Evolutionary conservation across 164 flowering plant species (phyloP).

Genomic region (Magnolia changhungtana): DNA sequence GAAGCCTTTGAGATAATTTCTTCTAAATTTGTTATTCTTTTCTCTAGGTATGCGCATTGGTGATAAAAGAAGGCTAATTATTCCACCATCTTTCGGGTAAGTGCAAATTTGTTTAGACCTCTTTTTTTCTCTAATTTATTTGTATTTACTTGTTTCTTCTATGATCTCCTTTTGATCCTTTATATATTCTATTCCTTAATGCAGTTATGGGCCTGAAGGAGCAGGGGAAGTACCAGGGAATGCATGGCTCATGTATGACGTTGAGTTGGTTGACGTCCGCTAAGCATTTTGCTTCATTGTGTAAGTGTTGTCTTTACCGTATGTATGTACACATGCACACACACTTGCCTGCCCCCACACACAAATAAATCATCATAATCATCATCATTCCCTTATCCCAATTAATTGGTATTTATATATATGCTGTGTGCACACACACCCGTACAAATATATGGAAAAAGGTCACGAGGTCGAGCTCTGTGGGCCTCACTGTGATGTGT

Average conservation of each 20-base stretch:
- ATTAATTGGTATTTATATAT: too few species aligned
- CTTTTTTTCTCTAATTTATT: neutral
- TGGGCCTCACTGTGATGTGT: too few species aligned
- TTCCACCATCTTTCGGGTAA: neutral
- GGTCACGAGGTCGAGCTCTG: too few species aligned
- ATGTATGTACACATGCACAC: too few species aligned
- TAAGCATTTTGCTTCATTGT: neutral
- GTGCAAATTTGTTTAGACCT: neutral
- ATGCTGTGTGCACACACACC: too few species aligned
- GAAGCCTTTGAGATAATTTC: neutral
- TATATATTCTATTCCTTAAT: neutral
- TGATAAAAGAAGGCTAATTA: constrained; percentile 71
- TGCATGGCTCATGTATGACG: neutral
- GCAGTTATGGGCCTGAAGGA: constrained; percentile 1
- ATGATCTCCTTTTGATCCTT: neutral
- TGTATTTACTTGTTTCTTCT: neutral
- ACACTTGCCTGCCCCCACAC: too few species aligned
- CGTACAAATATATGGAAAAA: too few species aligned
- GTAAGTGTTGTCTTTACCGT: neutral
- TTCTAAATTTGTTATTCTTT: neutral
- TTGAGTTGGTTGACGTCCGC: neutral
- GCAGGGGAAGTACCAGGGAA: neutral
- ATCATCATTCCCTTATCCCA: too few species aligned
- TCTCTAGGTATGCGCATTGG: constrained; percentile 87
- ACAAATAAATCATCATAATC: too few species aligned